phyloP scores from a whole-genome alignment of 2,329 filamentous ascomycete genomes.

The Talaromyces sp. region DNA sequence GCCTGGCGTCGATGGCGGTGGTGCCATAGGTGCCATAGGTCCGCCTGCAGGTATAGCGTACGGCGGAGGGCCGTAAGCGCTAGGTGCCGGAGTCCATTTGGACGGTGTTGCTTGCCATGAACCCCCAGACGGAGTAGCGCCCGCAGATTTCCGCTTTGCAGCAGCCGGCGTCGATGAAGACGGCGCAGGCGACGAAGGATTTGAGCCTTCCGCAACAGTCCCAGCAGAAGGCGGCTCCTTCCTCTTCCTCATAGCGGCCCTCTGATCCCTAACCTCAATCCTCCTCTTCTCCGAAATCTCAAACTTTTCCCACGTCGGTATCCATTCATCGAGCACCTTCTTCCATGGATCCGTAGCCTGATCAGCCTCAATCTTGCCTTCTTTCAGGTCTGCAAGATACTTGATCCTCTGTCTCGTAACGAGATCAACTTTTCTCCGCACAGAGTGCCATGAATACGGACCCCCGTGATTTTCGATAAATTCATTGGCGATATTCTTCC shows the following conservation, averaged over 20 bases:
- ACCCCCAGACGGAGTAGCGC: not conserved
- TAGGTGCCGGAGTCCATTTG: slow-evolving; percentile 7
- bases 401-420: slow-evolving; percentile 44
- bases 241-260: slow-evolving; percentile 26
- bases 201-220: not conserved
- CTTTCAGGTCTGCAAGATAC: slow-evolving; percentile 37
- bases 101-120: slow-evolving; percentile 17
- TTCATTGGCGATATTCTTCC: slow-evolving; percentile 40
- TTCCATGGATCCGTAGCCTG: slow-evolving; percentile 41
- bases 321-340: slow-evolving; percentile 41
- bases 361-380: slow-evolving; percentile 26
- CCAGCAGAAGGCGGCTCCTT: slow-evolving; percentile 26
- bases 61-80: not conserved
- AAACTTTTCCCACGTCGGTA: slow-evolving; percentile 43
- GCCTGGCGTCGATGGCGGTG: slow-evolving; percentile 22
- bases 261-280: slow-evolving; percentile 40
- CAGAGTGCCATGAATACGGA: slow-evolving; percentile 45
- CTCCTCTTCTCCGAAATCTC: slow-evolving; percentile 39
- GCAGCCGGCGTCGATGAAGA: not conserved
- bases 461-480: slow-evolving; percentile 40
- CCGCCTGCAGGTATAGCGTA: slow-evolving; percentile 3
- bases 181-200: not conserved
- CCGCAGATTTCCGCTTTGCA: not conserved
- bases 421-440: slow-evolving; percentile 43
- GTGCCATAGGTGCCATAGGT: slow-evolving; percentile 10